These are phyloP conservation scores for Cladophialophora yegresii DNA, from an alignment of 2,329 filamentous ascomycete species.

Conservation along the genomic window DNA sequence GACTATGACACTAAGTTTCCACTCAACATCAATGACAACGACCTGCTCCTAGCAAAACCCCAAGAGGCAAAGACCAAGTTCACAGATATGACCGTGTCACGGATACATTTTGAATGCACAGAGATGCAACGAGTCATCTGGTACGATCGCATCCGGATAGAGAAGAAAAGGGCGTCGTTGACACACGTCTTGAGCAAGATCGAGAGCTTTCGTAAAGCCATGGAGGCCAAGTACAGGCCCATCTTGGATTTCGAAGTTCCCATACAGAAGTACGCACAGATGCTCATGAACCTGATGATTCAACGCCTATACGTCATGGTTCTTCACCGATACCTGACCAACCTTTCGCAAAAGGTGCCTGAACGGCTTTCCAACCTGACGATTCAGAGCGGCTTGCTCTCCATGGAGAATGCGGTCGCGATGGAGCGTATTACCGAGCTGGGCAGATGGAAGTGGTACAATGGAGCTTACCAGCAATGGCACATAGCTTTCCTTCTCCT, in stretches of 20 bases:
- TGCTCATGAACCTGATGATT: constrained; percentile 66
- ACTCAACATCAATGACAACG: constrained; percentile 67
- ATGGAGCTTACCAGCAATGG: constrained; percentile 70
- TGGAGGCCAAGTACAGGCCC: constrained; percentile 66
- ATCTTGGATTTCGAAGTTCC: constrained; percentile 63
- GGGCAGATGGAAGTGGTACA: constrained; percentile 68
- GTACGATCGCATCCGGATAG: constrained; percentile 67
- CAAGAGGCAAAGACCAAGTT: constrained; percentile 55
- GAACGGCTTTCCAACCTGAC: constrained; percentile 65
- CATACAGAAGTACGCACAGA: constrained; percentile 63
- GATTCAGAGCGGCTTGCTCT: constrained; percentile 60
- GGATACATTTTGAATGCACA: constrained; percentile 71
- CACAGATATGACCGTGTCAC: constrained; percentile 67
- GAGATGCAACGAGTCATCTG: constrained; percentile 72
- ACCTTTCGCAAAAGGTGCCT: constrained; percentile 39
- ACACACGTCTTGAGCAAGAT: constrained; percentile 68
- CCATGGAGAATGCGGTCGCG: constrained; percentile 57
- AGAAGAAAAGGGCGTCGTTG: constrained; percentile 62
- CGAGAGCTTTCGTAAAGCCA: constrained; percentile 65
- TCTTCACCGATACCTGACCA: constrained; percentile 66
- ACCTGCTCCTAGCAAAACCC: constrained; percentile 53
- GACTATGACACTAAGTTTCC: constrained; percentile 75
- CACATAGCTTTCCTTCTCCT: constrained; percentile 70
- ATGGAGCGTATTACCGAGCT: constrained; percentile 58
- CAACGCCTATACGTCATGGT: constrained; percentile 67